Conservation (phyloP, 352 stramenopile species). For the Globisporangium orthogonon region DNA sequence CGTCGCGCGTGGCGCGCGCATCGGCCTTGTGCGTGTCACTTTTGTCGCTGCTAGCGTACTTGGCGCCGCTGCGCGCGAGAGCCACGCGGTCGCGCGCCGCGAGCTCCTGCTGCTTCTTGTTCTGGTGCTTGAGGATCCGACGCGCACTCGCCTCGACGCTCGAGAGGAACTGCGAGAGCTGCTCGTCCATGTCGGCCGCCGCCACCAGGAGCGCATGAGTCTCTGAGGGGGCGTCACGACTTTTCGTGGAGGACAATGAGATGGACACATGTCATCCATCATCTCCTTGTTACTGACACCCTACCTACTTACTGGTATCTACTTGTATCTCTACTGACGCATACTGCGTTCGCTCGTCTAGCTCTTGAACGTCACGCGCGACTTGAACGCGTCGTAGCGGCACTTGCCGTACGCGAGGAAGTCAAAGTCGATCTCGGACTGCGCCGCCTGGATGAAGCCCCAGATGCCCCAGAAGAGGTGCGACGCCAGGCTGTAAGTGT, state of each 20-base stretch:
- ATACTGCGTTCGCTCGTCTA: constrained; percentile 7
- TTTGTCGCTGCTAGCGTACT: constrained; percentile 12
- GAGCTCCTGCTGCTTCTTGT: constrained; percentile 66
- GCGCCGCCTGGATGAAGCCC: constrained; percentile 85
- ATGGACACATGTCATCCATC: too few relatives aligned
- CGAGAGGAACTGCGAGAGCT: constrained; percentile 77
- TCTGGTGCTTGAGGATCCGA: constrained; percentile 79
- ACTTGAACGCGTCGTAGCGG: constrained; percentile 70
- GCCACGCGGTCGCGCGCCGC: constrained; percentile 35
- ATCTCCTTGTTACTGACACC: too few relatives aligned
- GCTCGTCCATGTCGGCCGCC: constrained; percentile 18
- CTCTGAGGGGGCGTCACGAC: too few relatives aligned
- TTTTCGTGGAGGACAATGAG: too few relatives aligned
- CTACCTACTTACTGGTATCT: not conserved
- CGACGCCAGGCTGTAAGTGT: constrained; percentile 78
- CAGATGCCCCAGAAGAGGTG: constrained; percentile 90
- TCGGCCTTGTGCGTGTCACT: constrained; percentile 2
- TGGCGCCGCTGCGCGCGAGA: constrained; percentile 20
- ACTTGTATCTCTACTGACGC: not conserved
- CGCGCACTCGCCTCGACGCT: constrained; percentile 67
- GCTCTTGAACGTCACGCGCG: constrained; percentile 40
- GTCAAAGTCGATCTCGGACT: constrained; percentile 92
- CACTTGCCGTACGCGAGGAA: constrained; percentile 82
- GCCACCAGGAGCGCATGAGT: too few relatives aligned
- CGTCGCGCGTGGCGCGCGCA: constrained; percentile 33